These are phyloP conservation scores for Nitzschia sp. DNA, from an alignment of 108 stramenopile genomes.

Conservation along the genomic window DNA sequence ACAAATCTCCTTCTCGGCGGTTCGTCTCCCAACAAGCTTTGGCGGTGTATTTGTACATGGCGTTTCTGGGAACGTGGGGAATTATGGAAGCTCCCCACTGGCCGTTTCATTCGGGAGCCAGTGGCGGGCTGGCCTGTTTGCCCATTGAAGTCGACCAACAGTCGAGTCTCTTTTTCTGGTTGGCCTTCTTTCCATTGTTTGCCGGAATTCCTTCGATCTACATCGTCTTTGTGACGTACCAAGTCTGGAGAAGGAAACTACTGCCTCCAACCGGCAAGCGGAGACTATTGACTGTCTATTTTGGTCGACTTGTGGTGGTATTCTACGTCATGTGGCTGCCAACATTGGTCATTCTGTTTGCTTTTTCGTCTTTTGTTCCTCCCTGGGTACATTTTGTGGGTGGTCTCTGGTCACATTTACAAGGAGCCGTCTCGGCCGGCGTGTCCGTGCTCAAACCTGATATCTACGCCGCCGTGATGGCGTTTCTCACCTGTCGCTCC, in stretches of 20 bases:
- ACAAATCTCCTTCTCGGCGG: background rate
- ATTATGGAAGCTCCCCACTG: background rate
- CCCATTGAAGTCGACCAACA: slow-evolving; percentile 7
- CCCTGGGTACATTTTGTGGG: background rate
- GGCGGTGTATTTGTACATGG: background rate
- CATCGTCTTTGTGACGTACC: background rate
- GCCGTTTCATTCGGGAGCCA: slow-evolving; percentile 1
- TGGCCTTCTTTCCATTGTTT: slow-evolving; percentile 17
- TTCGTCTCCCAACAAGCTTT: background rate
- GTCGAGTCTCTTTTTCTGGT: slow-evolving; percentile 16
- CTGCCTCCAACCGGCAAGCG: slow-evolving; percentile 15
- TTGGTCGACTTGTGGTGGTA: slow-evolving; percentile 6
- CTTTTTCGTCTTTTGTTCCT: background rate
- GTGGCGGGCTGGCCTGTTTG: slow-evolving; percentile 14
- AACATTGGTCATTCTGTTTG: slow-evolving; percentile 4
- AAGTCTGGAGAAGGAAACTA: slow-evolving; percentile 2
- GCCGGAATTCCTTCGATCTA: slow-evolving; percentile 11
- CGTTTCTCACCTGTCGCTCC: background rate
- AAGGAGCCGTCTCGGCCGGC: slow-evolving; percentile 11
- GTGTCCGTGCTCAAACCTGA: slow-evolving; percentile 19
- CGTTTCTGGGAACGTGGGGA: slow-evolving; percentile 4
- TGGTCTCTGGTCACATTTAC: slow-evolving; percentile 9
- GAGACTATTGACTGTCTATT: slow-evolving; percentile 11
- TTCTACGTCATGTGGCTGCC: slow-evolving; percentile 32
- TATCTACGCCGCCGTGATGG: slow-evolving; percentile 11